Conservation (phyloP, 257 asterid species). For the Osmanthus fragrans region DNA sequence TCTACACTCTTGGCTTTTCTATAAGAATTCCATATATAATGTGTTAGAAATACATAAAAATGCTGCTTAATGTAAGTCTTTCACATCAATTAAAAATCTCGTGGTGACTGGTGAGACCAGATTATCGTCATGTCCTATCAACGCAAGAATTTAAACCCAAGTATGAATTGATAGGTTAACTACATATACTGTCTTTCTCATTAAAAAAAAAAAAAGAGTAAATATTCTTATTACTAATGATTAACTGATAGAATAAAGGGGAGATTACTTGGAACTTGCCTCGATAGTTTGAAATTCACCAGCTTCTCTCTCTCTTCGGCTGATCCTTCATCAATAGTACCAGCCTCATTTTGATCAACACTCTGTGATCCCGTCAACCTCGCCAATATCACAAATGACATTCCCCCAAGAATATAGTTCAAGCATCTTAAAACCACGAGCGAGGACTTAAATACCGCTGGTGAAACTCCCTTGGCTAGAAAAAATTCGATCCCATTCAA, state of each 20-base stretch:
- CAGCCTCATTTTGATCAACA: constrained; percentile 20
- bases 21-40: not conserved
- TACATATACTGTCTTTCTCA: not conserved
- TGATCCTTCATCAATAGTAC: constrained; percentile 24
- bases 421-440: constrained; percentile 44
- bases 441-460: constrained; percentile 36
- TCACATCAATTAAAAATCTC: not conserved
- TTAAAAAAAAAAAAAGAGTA: too few relatives aligned
- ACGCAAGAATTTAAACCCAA: not conserved
- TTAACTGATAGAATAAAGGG: not conserved
- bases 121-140: not conserved
- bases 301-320: constrained; percentile 45
- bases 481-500: constrained; percentile 47
- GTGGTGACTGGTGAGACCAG: too few relatives aligned
- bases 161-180: not conserved
- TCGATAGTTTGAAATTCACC: constrained; percentile 31
- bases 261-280: constrained; percentile 34
- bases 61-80: not conserved
- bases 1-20: not conserved
- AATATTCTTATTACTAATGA: too few relatives aligned
- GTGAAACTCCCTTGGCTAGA: constrained; percentile 38
- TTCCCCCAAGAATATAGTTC: constrained; percentile 47
- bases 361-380: constrained; percentile 53
- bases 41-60: not conserved
- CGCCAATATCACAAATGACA: constrained; percentile 50